Percentiles rank a stretch among this genome's conserved stretches.
phyloP scores from a whole-genome alignment of 2,329 filamentous ascomycete species.

The Knoxdaviesia capensis region DNA sequence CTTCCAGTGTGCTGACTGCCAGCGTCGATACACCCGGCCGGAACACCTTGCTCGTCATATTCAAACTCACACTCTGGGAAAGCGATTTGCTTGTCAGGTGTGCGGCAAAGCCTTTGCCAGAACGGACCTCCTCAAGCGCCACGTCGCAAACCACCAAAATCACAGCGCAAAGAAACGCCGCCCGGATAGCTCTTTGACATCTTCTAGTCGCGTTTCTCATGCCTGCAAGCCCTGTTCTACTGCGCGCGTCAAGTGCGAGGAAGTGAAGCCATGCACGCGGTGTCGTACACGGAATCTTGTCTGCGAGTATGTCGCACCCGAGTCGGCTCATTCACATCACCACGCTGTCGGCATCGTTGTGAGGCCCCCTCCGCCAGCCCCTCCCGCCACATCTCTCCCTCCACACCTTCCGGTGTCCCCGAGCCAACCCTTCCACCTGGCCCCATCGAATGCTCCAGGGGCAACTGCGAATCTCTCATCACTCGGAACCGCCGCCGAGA shows the following conservation, averaged over 20 bases:
- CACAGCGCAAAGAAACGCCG: slow-evolving; percentile 24
- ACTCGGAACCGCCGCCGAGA: too few relatives aligned
- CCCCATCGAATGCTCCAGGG: too few relatives aligned
- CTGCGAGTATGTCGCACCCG: slow-evolving; percentile 20
- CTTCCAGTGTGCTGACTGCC: slow-evolving; percentile 27
- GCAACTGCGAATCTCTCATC: too few relatives aligned
- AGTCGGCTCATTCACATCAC: slow-evolving; percentile 6
- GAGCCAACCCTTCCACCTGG: too few relatives aligned
- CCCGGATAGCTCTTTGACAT: slow-evolving; percentile 21
- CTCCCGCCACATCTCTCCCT: too few relatives aligned
- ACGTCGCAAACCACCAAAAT: slow-evolving; percentile 29
- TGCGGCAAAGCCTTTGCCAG: slow-evolving; percentile 33
- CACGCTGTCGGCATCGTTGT: background rate
- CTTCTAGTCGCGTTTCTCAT: slow-evolving; percentile 27
- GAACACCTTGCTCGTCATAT: slow-evolving; percentile 33
- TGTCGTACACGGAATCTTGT: slow-evolving; percentile 24
- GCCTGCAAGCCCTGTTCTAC: slow-evolving; percentile 30
- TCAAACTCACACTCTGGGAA: slow-evolving; percentile 27
- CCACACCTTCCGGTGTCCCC: too few relatives aligned
- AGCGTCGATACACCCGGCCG: slow-evolving; percentile 28
- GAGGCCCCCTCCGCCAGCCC: too few relatives aligned
- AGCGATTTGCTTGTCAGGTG: slow-evolving; percentile 26
- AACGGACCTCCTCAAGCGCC: slow-evolving; percentile 31
- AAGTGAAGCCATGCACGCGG: slow-evolving; percentile 30
- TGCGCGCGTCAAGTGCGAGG: slow-evolving; percentile 33